These are phyloP conservation scores for Yamadazyma dendronema DNA, from an alignment of 1,139 yeast genomes.

Conservation along the genomic window DNA sequence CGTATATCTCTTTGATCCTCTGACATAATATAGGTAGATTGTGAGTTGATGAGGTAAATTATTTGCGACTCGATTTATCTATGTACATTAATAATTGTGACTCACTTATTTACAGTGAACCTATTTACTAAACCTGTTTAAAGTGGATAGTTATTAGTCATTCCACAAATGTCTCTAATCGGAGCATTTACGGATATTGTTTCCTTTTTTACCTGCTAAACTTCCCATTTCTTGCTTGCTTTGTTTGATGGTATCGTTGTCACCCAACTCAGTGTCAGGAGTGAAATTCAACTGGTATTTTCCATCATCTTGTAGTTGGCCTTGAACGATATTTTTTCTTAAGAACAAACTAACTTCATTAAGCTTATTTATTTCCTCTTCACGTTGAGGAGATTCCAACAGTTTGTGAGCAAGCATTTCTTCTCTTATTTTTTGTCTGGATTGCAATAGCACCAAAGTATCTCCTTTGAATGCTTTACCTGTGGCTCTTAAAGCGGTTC, in stretches of 20 bases:
- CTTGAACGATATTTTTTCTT: slow-evolving; percentile 80
- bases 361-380: slow-evolving; percentile 57
- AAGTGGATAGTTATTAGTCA: too few species aligned
- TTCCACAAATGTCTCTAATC: too few species aligned
- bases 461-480: slow-evolving; percentile 65
- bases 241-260: slow-evolving; percentile 59
- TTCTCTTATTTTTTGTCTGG: slow-evolving; percentile 62
- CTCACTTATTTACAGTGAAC: not conserved
- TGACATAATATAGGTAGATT: not conserved
- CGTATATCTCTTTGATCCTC: slow-evolving; percentile 38
- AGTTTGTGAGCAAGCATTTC: slow-evolving; percentile 47
- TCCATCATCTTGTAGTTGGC: slow-evolving; percentile 49
- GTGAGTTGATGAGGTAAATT: too few species aligned
- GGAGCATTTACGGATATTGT: slow-evolving; percentile 14
- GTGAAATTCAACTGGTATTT: slow-evolving; percentile 67
- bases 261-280: slow-evolving; percentile 83
- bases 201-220: slow-evolving; percentile 38
- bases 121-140: too few species aligned
- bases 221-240: slow-evolving; percentile 35
- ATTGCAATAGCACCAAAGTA: slow-evolving; percentile 50
- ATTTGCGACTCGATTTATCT: not conserved
- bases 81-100: not conserved
- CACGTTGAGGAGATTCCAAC: slow-evolving; percentile 35
- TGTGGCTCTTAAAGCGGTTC: slow-evolving; percentile 71
- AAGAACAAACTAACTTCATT: slow-evolving; percentile 70